Percentiles rank a stretch among this genome's conserved stretches.
Evolutionary conservation across 306 rosid genomes (phyloP).

Genomic region (Vachellia collinsii): DNA sequence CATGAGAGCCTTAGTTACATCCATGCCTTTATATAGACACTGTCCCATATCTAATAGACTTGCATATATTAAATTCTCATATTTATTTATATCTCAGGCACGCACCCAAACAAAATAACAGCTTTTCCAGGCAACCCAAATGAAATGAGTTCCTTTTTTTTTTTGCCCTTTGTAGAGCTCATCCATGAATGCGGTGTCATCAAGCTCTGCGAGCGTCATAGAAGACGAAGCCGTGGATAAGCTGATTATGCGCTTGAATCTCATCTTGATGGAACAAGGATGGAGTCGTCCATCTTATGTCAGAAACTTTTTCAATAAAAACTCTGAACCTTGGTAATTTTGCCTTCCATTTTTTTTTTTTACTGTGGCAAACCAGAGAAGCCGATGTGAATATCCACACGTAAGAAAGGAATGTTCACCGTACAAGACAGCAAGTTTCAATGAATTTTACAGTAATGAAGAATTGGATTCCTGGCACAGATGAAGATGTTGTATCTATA

Average conservation of each 20-base stretch:
- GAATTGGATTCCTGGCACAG: background rate
- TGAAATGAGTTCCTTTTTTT: conserved; percentile 5
- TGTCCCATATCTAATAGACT: too few species aligned
- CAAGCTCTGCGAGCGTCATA: conserved; percentile 35
- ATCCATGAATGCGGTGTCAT: conserved; percentile 36
- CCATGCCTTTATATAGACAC: too few species aligned
- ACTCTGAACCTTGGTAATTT: conserved; percentile 83
- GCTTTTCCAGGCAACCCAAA: conserved; percentile 22
- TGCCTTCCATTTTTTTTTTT: conserved; percentile 14
- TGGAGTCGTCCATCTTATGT: conserved; percentile 61
- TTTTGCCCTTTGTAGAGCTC: conserved; percentile 57
- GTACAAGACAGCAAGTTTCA: conserved; percentile 17
- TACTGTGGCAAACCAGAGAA: conserved; percentile 12
- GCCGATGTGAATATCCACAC: background rate
- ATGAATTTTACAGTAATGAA: conserved; percentile 1
- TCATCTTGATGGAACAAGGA: conserved; percentile 76
- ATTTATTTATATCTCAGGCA: too few species aligned
- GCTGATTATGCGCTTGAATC: conserved; percentile 68
- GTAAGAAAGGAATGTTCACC: background rate
- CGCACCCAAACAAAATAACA: background rate
- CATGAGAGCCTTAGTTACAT: too few species aligned
- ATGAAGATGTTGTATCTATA: conserved; percentile 20
- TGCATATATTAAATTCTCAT: too few species aligned
- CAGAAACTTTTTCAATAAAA: conserved; percentile 65
- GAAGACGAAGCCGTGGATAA: conserved; percentile 79